Percentiles rank a stretch among this genome's conserved stretches.
These are phyloP conservation scores for Cyamopsis tetragonoloba DNA, from an alignment of 306 rosid genomes.

Conservation along the genomic window DNA sequence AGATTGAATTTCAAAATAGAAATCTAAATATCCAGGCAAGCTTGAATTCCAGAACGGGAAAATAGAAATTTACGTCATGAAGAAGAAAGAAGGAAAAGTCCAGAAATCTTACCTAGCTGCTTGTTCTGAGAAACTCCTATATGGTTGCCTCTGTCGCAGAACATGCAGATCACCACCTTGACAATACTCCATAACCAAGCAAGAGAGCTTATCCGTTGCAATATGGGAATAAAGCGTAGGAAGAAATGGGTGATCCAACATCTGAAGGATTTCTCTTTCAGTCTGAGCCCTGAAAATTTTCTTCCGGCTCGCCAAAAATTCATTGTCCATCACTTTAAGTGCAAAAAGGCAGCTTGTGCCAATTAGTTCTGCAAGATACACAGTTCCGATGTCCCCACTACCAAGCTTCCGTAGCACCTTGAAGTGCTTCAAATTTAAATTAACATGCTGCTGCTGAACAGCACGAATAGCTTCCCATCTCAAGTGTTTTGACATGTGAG, in stretches of 20 bases:
- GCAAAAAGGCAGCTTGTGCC: slow-evolving; percentile 80
- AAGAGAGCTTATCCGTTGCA: slow-evolving; percentile 72
- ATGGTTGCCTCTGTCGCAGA: slow-evolving; percentile 83
- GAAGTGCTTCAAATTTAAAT: slow-evolving; percentile 69
- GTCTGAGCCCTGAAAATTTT: slow-evolving; percentile 89
- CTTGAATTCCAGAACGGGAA: neutral
- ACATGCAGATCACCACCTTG: slow-evolving; percentile 97
- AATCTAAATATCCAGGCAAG: neutral
- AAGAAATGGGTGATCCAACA: slow-evolving; percentile 96
- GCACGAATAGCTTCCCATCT: slow-evolving; percentile 88
- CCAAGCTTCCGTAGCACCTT: slow-evolving; percentile 80
- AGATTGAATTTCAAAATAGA: neutral
- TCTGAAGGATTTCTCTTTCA: slow-evolving; percentile 87
- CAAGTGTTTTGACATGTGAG: slow-evolving; percentile 95
- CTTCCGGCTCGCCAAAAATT: slow-evolving; percentile 71
- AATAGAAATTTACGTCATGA: neutral
- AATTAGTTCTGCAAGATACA: slow-evolving; percentile 86
- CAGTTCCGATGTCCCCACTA: slow-evolving; percentile 97
- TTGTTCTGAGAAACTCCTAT: slow-evolving; percentile 76
- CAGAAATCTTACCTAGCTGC: slow-evolving; percentile 67
- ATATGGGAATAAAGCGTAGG: slow-evolving; percentile 82
- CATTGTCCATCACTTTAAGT: slow-evolving; percentile 90
- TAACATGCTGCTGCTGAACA: slow-evolving; percentile 70
- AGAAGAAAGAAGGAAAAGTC: slow-evolving; percentile 5
- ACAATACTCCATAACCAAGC: slow-evolving; percentile 94